These are phyloP conservation scores for Podaxis carcinomalis DNA, from an alignment of 768 basidiomycete species.

Conservation along the genomic window DNA sequence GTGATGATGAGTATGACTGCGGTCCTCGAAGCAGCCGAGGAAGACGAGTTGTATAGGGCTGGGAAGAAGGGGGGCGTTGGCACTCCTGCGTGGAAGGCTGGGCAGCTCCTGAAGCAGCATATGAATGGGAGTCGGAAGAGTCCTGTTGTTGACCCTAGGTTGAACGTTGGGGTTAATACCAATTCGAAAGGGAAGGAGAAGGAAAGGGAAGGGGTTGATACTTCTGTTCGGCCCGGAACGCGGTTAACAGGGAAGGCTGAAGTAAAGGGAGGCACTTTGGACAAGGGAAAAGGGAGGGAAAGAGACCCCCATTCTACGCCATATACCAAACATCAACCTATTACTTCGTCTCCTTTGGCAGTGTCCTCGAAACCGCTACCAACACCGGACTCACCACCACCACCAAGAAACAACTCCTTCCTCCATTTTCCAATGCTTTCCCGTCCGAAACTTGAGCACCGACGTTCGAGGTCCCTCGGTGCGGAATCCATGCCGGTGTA, in stretches of 20 bases:
- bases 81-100: neutral
- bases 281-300: conserved; percentile 16
- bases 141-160: neutral
- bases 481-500: neutral
- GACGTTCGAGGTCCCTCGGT: conserved; percentile 10
- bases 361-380: conserved; percentile 4
- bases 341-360: conserved; percentile 6
- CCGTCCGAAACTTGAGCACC: conserved; percentile 3
- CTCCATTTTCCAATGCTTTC: neutral
- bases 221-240: conserved; percentile 13
- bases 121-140: neutral
- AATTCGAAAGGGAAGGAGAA: conserved; percentile 13
- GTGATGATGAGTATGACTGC: conserved; percentile 51
- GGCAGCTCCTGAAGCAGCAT: conserved; percentile 5
- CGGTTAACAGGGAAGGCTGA: conserved; percentile 2
- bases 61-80: neutral
- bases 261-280: conserved; percentile 10
- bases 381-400: neutral
- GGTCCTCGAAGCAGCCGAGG: conserved; percentile 51
- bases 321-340: conserved; percentile 8
- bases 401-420: neutral
- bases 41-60: conserved; percentile 14
- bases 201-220: conserved; percentile 12
- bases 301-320: neutral
- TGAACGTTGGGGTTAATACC: neutral